Base-by-base conservation (phyloP, 441 rosid genomes). In the Pelargonium myrrhifolium region DNA sequence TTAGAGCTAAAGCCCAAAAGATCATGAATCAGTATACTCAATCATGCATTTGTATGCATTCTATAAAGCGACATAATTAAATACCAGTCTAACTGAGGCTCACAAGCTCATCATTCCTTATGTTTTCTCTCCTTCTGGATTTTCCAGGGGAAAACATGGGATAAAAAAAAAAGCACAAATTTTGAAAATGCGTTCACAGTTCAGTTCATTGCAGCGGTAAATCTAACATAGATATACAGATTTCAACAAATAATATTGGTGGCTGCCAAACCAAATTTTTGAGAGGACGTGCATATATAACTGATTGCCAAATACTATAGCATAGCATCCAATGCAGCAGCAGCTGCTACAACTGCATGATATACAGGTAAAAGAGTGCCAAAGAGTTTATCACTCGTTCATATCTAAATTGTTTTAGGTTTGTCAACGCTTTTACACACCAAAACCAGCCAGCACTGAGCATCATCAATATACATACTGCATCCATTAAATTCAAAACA, bases 401-500 rank as follows among this genome's bases (percentile, higher is more conserved):
- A 47, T 4, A 6, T 14, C 17, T 47, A 47, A 12, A 14, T 47
- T 14, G 7, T 47, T 47, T 18, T 47, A 47, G 15, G 15, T 3
- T 15, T 47, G 55, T 65, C 40, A 47, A 55, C 7, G 22, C 47
- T 40, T 26, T 64, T 31, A 45, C 47, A 61, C 61, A 65, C 18
- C 26, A 69, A 35, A 56, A 11, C 45, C 10, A 60, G 51, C 62
- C 72, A 67, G 15, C 61, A 49, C 6, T 37, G 9, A n/a, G 9
- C 21, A 28, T 62, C 42, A 55, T 35, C 73, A 26, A 65, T 62
- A 55, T 62, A 64, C 65, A 67, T 10, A 62, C 26, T 7, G 26
- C 39, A 62, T 35, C 66, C 61, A 66, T 21, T 66, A 62, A 43
- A 43, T 68, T 59, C 45, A 65, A 67, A 62, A 65, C 37, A 37